Base-by-base conservation (phyloP, 768 basidiomycete species). In the Leccinum arenicola region DNA sequence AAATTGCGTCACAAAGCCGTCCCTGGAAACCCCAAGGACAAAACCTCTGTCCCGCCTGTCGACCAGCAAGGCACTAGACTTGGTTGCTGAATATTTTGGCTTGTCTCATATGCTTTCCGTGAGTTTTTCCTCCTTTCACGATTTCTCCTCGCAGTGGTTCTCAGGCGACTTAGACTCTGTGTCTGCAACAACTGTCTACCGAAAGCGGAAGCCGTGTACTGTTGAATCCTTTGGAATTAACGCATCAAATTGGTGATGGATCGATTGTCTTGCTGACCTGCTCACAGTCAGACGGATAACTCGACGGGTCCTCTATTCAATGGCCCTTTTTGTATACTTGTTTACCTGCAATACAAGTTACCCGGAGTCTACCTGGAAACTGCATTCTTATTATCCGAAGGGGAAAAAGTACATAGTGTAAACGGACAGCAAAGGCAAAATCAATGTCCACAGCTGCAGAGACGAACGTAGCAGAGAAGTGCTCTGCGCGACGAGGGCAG, bases 401-500 rank as follows among this genome's bases (percentile, higher is more conserved):
- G 49, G 35, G 50, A 54, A 54, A 35, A 49, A 57, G 54, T 65
- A 70, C 64, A 68, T 63, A 68, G 52, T 55, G 58, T 71, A 56
- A 56, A 56, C 35, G 58, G 52, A 57, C 47, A 61, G 53, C 54
- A 61, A 58, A 56, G 47, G 35, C n/a, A 19, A 53, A 58, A 19
- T 52, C 55, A 56, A 56, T 19, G 54, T 60, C 43, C 25, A 52
- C 23, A 43, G 17, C 49, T 27, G 27, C 27, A 27, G 27, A 27
- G 27, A 27, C 27, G 27, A 27, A 27, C 27, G 8, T 27, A 27
- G 27, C 27, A 27, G 27, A 27, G 27, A 27, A 35, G 5, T 25
- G 43, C 55, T 62, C 68, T 83, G 90, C 73, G 89, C 87, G 65
- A 94, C 92, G 66, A 94, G 78, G 65, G 92, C 90, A 61, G 93